Conservation (phyloP, 192 early-diverging fungal genomes). For the Backusella westeae region DNA sequence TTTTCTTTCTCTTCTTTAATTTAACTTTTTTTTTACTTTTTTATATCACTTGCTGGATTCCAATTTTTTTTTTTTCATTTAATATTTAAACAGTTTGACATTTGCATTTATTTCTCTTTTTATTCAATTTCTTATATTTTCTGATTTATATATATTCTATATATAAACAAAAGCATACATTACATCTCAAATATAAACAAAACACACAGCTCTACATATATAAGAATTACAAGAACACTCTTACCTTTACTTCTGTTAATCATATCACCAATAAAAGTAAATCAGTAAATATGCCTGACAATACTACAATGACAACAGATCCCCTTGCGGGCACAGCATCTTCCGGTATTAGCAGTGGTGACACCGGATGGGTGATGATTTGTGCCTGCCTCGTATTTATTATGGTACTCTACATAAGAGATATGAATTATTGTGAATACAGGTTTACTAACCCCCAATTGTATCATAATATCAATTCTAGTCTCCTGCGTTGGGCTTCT, state of each 20-base stretch:
- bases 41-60: conserved; percentile 2
- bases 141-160: background rate
- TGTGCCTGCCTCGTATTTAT: conserved; percentile 69
- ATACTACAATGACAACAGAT: background rate
- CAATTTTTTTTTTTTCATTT: conserved; percentile 1
- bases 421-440: background rate
- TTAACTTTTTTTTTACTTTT: background rate
- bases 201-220: background rate
- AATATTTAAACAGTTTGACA: background rate
- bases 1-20: conserved; percentile 8
- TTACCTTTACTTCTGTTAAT: background rate
- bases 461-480: background rate
- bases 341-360: conserved; percentile 52
- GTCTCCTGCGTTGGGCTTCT: conserved; percentile 72
- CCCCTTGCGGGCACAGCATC: background rate
- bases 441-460: background rate
- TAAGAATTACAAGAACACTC: background rate
- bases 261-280: background rate
- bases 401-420: conserved; percentile 37
- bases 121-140: background rate
- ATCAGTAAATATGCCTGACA: background rate
- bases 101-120: background rate
- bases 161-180: background rate
- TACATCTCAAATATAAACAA: background rate
- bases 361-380: conserved; percentile 75